phyloP scores from a whole-genome alignment of 73 alveolate species.

The Paramecium biaurelia region DNA sequence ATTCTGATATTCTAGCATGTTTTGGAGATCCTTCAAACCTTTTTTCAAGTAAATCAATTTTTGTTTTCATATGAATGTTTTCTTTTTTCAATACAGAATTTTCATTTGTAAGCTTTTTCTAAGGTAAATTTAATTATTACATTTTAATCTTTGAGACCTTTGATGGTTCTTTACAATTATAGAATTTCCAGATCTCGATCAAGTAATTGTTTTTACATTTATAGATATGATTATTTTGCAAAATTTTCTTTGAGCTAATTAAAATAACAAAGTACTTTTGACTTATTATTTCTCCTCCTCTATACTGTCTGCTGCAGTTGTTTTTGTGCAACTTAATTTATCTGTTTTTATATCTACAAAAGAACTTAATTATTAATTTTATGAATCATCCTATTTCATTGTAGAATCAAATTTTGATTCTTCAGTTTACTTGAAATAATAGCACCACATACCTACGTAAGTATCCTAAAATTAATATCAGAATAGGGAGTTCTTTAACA shows the following conservation, averaged over 20 bases:
- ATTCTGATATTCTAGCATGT: background rate
- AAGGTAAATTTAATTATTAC: background rate
- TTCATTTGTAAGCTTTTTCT: background rate
- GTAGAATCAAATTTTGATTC: background rate
- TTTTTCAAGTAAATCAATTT: background rate
- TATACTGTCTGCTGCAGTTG: slow-evolving; percentile 6
- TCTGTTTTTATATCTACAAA: background rate
- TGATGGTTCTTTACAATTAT: background rate
- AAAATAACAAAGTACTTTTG: background rate
- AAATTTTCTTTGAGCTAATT: background rate
- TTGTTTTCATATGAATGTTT: background rate
- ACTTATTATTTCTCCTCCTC: background rate
- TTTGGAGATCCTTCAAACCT: slow-evolving; percentile 2
- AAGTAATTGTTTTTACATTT: background rate
- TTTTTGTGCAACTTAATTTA: slow-evolving; percentile 17
- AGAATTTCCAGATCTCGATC: background rate
- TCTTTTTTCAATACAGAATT: background rate
- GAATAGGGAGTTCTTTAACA: background rate
- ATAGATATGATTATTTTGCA: background rate
- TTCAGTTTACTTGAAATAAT: background rate
- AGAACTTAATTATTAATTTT: background rate
- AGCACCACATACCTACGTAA: background rate
- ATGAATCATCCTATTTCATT: background rate
- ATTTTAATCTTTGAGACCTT: slow-evolving; percentile 25
- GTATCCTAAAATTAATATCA: background rate